Conservation (phyloP, 1,284 basidiomycete genomes). For the Cutaneotrichosporon arboriforme region DNA sequence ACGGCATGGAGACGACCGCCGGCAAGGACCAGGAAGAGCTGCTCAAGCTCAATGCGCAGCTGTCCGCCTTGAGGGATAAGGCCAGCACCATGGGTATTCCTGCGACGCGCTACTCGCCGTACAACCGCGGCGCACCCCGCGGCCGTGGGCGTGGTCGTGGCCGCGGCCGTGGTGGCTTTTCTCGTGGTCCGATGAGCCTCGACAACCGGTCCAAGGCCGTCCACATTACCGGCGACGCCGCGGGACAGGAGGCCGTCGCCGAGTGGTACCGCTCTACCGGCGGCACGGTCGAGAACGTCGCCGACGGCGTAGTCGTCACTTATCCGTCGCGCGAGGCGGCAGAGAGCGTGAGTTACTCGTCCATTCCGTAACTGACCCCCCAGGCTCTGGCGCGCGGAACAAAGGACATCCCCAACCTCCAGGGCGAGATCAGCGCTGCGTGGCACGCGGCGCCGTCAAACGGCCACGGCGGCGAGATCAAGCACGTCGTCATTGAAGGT, state of each 20-base stretch:
- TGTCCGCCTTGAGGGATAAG: constrained; percentile 50
- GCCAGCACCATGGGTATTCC: constrained; percentile 38
- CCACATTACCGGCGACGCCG: constrained; percentile 58
- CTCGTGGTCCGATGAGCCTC: constrained; percentile 64
- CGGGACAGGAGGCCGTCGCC: constrained; percentile 55
- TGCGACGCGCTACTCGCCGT: constrained; percentile 51
- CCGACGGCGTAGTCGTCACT: constrained; percentile 29
- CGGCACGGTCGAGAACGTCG: constrained; percentile 18
- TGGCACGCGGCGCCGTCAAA: constrained; percentile 24
- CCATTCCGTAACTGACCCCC: not conserved
- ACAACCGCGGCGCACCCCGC: constrained; percentile 61
- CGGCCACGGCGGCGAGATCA: constrained; percentile 1
- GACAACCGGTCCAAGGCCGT: constrained; percentile 85
- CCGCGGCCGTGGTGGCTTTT: constrained; percentile 53
- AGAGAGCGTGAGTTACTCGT: constrained; percentile 37
- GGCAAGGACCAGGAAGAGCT: constrained; percentile 50
- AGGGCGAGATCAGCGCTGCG: constrained; percentile 22
- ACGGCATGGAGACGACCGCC: constrained; percentile 53
- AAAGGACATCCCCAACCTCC: constrained; percentile 27
- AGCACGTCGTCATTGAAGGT: not conserved
- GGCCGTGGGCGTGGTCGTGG: constrained; percentile 56
- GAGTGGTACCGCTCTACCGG: constrained; percentile 74
- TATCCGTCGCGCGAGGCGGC: constrained; percentile 43
- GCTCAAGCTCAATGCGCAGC: constrained; percentile 35
- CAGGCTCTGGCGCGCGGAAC: constrained; percentile 39